These are phyloP conservation scores for Acacia concinna DNA, from an alignment of 331 rosid species.

Conservation along the genomic window DNA sequence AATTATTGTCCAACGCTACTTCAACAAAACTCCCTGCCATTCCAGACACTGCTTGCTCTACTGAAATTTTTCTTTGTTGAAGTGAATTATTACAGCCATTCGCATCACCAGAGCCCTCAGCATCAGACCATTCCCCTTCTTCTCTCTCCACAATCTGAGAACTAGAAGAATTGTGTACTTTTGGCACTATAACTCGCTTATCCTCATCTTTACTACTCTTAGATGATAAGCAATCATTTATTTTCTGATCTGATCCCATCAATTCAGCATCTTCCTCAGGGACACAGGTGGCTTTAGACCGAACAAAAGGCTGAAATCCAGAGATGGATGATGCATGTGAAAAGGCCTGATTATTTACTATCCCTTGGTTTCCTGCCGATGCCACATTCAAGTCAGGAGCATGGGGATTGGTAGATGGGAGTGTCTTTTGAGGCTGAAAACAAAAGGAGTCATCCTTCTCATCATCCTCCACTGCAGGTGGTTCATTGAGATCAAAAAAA, in stretches of 20 bases:
- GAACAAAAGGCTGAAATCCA: slow-evolving; percentile 94
- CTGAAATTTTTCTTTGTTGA: slow-evolving; percentile 43
- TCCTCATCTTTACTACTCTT: slow-evolving; percentile 48
- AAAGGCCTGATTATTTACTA: slow-evolving; percentile 69
- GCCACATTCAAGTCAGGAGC: slow-evolving; percentile 53
- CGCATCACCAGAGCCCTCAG: slow-evolving; percentile 68
- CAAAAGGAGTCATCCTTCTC: slow-evolving; percentile 49
- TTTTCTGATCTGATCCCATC: slow-evolving; percentile 42
- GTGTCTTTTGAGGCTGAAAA: slow-evolving; percentile 73
- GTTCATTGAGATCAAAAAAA: slow-evolving; percentile 97
- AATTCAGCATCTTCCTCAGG: slow-evolving; percentile 50
- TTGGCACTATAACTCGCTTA: slow-evolving; percentile 42
- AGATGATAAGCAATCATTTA: slow-evolving; percentile 36
- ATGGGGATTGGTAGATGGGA: slow-evolving; percentile 57
- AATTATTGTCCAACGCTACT: slow-evolving; percentile 44
- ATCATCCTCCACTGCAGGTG: slow-evolving; percentile 81
- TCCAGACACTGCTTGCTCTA: slow-evolving; percentile 48
- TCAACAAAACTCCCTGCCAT: slow-evolving; percentile 41
- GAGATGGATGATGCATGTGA: slow-evolving; percentile 84
- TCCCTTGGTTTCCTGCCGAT: slow-evolving; percentile 59
- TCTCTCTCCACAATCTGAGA: slow-evolving; percentile 70
- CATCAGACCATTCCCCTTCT: slow-evolving; percentile 99
- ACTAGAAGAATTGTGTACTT: slow-evolving; percentile 38
- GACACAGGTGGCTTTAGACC: slow-evolving; percentile 50
- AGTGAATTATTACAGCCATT: slow-evolving; percentile 47